phyloP scores from a whole-genome alignment of 2,329 filamentous ascomycete species.

The Ceratocystis ficicola region DNA sequence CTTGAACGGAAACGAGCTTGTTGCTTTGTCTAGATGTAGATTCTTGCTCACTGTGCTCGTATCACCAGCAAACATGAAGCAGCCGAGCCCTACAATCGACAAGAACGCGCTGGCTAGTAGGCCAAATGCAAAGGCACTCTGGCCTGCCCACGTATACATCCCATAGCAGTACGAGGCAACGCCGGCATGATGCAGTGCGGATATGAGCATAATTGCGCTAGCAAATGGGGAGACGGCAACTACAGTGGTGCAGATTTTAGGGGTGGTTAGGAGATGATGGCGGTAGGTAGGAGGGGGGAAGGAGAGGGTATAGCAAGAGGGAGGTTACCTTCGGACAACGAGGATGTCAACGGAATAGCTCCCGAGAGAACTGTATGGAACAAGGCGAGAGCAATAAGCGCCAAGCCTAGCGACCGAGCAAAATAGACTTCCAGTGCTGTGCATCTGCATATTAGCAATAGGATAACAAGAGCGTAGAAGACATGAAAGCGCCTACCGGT shows the following conservation, averaged over 20 bases:
- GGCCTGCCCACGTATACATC: conserved; percentile 46
- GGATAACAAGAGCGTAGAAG: not conserved
- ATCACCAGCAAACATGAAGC: conserved; percentile 32
- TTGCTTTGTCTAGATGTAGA: conserved; percentile 32
- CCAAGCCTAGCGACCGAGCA: conserved; percentile 55
- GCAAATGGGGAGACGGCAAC: conserved; percentile 47
- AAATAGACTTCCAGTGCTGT: conserved; percentile 59
- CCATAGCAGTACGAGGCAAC: conserved; percentile 57
- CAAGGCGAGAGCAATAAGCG: conserved; percentile 51
- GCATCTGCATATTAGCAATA: no score
- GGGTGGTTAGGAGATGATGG: not conserved
- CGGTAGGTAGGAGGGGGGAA: conserved; percentile 19
- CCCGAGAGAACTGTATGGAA: conserved; percentile 59
- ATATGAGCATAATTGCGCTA: conserved; percentile 52
- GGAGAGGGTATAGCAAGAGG: not conserved
- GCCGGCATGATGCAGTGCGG: conserved; percentile 51
- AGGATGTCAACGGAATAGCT: conserved; percentile 48
- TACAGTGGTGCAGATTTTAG: conserved; percentile 19
- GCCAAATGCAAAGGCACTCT: conserved; percentile 49
- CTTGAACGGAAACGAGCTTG: conserved; percentile 32
- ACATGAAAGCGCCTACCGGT: conserved; percentile 27
- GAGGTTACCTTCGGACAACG: conserved; percentile 32
- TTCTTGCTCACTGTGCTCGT: conserved; percentile 31
- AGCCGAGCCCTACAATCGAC: conserved; percentile 40
- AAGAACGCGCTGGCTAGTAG: conserved; percentile 45